These are phyloP conservation scores for Phoma sp. DNA, from an alignment of 2,329 filamentous ascomycete species.

Conservation along the genomic window DNA sequence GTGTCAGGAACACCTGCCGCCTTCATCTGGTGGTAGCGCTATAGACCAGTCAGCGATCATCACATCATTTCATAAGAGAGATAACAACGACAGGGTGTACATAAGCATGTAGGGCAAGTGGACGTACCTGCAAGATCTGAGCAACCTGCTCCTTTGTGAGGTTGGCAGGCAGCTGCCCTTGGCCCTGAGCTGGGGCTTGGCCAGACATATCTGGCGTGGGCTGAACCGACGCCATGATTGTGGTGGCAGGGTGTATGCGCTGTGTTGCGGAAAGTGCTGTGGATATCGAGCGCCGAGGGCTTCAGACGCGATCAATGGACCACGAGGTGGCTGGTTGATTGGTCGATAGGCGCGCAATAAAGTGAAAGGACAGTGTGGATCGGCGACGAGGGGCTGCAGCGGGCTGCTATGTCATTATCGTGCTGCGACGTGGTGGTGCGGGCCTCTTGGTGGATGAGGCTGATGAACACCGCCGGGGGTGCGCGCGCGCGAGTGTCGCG, in stretches of 20 bases:
- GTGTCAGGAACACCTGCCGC: conserved; percentile 77
- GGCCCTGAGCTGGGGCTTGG: conserved; percentile 48
- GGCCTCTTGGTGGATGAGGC: conserved; percentile 34
- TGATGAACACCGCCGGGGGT: conserved; percentile 43
- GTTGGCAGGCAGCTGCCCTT: conserved; percentile 66
- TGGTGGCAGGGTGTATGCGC: conserved; percentile 19
- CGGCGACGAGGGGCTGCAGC: conserved; percentile 29
- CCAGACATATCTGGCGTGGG: conserved; percentile 71
- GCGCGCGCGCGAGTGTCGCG: conserved; percentile 41
- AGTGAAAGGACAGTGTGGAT: conserved; percentile 34
- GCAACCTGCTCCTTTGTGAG: conserved; percentile 79
- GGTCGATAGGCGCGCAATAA: conserved; percentile 28
- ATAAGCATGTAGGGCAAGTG: conserved; percentile 4
- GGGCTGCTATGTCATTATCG: conserved; percentile 46
- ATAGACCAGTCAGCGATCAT: conserved; percentile 45
- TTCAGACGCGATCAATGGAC: conserved; percentile 26
- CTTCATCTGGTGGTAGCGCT: conserved; percentile 93
- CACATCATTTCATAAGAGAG: neutral
- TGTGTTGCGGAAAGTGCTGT: conserved; percentile 23
- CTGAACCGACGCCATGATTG: conserved; percentile 79
- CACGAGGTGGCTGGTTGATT: conserved; percentile 8
- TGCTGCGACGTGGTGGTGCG: conserved; percentile 35
- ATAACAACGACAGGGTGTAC: conserved; percentile 2
- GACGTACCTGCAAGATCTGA: conserved; percentile 70
- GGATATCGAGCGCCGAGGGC: conserved; percentile 4